These are phyloP conservation scores for Solanum pinnatisectum DNA, from an alignment of 257 asterid genomes.

Conservation along the genomic window DNA sequence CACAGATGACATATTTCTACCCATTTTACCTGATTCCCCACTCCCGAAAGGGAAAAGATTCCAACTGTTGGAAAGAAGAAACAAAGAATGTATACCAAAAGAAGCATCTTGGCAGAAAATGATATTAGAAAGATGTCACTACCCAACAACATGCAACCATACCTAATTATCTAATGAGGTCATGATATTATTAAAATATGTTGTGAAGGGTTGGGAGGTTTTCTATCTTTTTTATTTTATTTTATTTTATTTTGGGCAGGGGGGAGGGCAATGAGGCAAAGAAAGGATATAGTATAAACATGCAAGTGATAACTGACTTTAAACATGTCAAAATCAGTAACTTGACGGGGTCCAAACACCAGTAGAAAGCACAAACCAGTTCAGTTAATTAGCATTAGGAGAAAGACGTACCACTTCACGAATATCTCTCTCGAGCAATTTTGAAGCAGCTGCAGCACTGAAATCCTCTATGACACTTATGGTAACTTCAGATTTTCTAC, in stretches of 20 bases:
- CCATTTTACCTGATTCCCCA: neutral
- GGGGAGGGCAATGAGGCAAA: neutral
- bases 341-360: neutral
- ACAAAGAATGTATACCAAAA: neutral
- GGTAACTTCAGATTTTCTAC: slow-evolving; percentile 40
- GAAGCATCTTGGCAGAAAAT: neutral
- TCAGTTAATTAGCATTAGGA: neutral
- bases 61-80: neutral
- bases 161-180: neutral
- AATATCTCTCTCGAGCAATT: slow-evolving; percentile 86
- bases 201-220: neutral
- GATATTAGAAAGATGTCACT: neutral
- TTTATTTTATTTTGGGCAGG: neutral
- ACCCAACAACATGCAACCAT: neutral
- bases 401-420: slow-evolving; percentile 68
- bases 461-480: slow-evolving; percentile 52
- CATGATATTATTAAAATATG: neutral
- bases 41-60: neutral
- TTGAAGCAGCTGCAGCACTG: slow-evolving; percentile 84
- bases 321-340: neutral
- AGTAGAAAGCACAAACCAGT: neutral
- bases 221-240: neutral
- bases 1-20: neutral
- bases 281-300: neutral
- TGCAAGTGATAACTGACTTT: neutral